phyloP scores from a whole-genome alignment of 805 yeast genomes.

The Saccharomyces paradoxus region DNA sequence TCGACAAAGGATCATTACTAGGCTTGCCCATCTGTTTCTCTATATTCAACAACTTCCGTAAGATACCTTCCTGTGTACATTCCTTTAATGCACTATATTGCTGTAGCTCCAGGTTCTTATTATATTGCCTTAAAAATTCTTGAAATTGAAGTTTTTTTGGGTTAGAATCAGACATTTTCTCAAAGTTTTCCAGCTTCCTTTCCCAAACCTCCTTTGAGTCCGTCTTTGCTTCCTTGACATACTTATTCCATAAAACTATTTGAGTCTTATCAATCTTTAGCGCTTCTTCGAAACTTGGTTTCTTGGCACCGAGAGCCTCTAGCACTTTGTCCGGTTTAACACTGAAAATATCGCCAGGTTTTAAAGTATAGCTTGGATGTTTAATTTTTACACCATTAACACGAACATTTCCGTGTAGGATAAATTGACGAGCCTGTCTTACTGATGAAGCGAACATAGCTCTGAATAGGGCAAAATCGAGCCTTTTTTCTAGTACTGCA shows the following conservation, averaged over 20 bases:
- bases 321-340: slow-evolving; percentile 82
- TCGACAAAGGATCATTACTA: neutral
- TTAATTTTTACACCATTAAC: slow-evolving; percentile 77
- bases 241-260: slow-evolving; percentile 66
- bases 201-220: slow-evolving; percentile 34
- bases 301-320: slow-evolving; percentile 73
- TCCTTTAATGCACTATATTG: slow-evolving; percentile 19
- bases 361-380: slow-evolving; percentile 70
- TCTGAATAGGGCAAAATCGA: slow-evolving; percentile 85
- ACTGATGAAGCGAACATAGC: slow-evolving; percentile 88
- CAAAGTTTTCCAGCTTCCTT: slow-evolving; percentile 17
- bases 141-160: slow-evolving; percentile 20
- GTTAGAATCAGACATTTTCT: slow-evolving; percentile 18
- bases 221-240: slow-evolving; percentile 47
- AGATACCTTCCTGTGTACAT: slow-evolving; percentile 41
- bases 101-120: slow-evolving; percentile 16
- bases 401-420: slow-evolving; percentile 68
- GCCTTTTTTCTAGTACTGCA: slow-evolving; percentile 79
- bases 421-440: slow-evolving; percentile 88
- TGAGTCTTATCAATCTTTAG: slow-evolving; percentile 64
- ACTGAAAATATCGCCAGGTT: slow-evolving; percentile 79
- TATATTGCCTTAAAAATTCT: slow-evolving; percentile 20
- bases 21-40: slow-evolving; percentile 5
- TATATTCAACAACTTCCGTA: slow-evolving; percentile 36
- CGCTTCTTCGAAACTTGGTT: slow-evolving; percentile 67